Conservation (phyloP, 164 flowering plant genomes). For the Magnolia changhungtana region DNA sequence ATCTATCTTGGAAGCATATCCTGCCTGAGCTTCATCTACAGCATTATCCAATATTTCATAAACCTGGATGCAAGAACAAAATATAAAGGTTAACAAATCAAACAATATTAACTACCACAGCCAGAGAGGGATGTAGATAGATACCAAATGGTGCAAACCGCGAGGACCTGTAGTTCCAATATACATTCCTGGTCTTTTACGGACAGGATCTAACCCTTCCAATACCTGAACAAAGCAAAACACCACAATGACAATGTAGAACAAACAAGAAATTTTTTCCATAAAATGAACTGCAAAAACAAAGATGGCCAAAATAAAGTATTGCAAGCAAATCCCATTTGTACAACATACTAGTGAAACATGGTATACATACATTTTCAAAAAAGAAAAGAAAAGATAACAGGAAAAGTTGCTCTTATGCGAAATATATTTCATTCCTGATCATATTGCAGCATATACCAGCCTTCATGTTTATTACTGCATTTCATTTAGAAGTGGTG, state of each 20-base stretch:
- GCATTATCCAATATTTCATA: conserved; percentile 98
- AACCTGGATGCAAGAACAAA: conserved; percentile 46
- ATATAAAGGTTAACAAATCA: background rate
- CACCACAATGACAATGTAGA: background rate
- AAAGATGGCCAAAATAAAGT: background rate
- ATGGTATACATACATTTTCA: background rate
- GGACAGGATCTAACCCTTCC: conserved; percentile 94
- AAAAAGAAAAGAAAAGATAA: too few relatives aligned
- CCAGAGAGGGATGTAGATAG: background rate
- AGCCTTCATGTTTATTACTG: too few relatives aligned
- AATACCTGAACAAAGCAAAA: conserved; percentile 51
- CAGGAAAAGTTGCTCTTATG: too few relatives aligned
- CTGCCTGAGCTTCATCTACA: conserved; percentile 97
- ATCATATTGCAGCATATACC: too few relatives aligned
- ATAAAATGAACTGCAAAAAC: background rate
- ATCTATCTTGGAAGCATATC: conserved; percentile 72
- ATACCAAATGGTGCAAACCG: conserved; percentile 96
- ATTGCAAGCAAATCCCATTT: background rate
- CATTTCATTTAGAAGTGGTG: too few relatives aligned
- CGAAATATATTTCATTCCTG: too few relatives aligned
- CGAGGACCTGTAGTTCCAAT: conserved; percentile 97
- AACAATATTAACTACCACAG: background rate
- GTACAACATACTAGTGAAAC: background rate
- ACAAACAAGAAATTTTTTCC: background rate
- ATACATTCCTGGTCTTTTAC: conserved; percentile 98